phyloP scores from a whole-genome alignment of 257 asterid genomes.

The Knoxia roxburghii region DNA sequence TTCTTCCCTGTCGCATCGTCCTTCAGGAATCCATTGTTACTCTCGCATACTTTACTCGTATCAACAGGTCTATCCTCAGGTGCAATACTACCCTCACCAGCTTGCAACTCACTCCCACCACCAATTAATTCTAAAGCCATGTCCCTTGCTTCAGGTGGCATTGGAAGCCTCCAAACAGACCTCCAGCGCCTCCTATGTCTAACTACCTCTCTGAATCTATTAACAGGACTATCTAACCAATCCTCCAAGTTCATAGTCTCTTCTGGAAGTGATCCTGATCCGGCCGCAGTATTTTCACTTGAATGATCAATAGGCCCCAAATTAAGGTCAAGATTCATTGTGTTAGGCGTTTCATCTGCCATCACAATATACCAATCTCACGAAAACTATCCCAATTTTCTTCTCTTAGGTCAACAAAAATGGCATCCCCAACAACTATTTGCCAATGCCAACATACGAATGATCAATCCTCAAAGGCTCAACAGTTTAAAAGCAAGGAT shows the following conservation, averaged over 20 bases:
- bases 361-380: constrained; percentile 21
- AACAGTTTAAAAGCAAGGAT: background rate
- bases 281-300: constrained; percentile 36
- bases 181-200: constrained; percentile 61
- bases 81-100: constrained; percentile 74
- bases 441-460: constrained; percentile 9
- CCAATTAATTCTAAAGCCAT: constrained; percentile 59
- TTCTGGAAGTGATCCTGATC: constrained; percentile 33
- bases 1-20: constrained; percentile 49
- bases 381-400: constrained; percentile 9
- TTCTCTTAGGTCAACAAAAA: constrained; percentile 18
- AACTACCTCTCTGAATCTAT: constrained; percentile 45
- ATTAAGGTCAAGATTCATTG: constrained; percentile 91
- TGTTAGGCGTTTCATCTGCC: constrained; percentile 57
- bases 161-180: constrained; percentile 63
- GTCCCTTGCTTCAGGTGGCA: constrained; percentile 57
- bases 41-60: constrained; percentile 45
- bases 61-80: constrained; percentile 43
- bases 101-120: constrained; percentile 45
- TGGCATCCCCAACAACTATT: constrained; percentile 11
- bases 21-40: constrained; percentile 34
- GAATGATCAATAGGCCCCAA: constrained; percentile 77
- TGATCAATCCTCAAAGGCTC: background rate
- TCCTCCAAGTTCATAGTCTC: constrained; percentile 77
- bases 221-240: constrained; percentile 43